Evolutionary conservation across 2,329 filamentous ascomycete genomes (phyloP).

Genomic region (Ophiostoma quercus): DNA sequence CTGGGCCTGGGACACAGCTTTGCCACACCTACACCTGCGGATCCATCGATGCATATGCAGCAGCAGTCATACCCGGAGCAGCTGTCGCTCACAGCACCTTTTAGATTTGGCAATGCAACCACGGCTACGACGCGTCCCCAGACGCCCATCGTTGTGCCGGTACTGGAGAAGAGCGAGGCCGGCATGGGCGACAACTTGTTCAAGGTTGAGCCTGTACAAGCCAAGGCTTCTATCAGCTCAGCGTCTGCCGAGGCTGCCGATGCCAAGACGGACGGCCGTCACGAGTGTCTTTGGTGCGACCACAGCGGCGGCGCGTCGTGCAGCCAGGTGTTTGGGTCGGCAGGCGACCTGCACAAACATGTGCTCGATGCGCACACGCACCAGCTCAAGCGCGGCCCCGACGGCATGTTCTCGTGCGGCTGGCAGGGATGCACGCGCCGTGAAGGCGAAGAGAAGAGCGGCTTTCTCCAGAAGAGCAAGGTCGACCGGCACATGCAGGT

Average conservation of each 20-base stretch:
- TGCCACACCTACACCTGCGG: slow-evolving; percentile 16
- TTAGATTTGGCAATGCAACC: background rate
- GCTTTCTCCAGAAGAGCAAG: slow-evolving; percentile 58
- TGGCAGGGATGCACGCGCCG: slow-evolving; percentile 55
- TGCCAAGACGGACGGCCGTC: background rate
- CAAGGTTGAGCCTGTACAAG: background rate
- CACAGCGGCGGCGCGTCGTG: slow-evolving; percentile 29
- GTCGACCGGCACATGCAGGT: slow-evolving; percentile 60
- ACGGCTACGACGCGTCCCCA: background rate
- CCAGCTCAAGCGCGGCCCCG: slow-evolving; percentile 39
- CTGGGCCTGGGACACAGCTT: slow-evolving; percentile 17
- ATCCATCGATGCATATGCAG: slow-evolving; percentile 13
- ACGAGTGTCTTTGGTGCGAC: slow-evolving; percentile 34
- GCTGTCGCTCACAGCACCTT: background rate
- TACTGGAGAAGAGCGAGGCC: background rate
- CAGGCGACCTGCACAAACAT: slow-evolving; percentile 52
- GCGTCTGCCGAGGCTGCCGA: background rate
- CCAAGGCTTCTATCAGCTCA: background rate
- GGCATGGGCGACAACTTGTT: background rate
- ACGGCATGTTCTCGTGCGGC: slow-evolving; percentile 46
- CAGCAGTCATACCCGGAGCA: background rate
- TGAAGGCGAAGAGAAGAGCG: slow-evolving; percentile 38
- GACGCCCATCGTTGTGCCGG: slow-evolving; percentile 4
- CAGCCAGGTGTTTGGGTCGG: slow-evolving; percentile 37
- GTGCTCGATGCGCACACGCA: slow-evolving; percentile 48